Evolutionary conservation across 2,329 filamentous ascomycete species (phyloP), one percentile per base, ranked within the genome.

Genomic region (Xylariaceae sp.): DNA sequence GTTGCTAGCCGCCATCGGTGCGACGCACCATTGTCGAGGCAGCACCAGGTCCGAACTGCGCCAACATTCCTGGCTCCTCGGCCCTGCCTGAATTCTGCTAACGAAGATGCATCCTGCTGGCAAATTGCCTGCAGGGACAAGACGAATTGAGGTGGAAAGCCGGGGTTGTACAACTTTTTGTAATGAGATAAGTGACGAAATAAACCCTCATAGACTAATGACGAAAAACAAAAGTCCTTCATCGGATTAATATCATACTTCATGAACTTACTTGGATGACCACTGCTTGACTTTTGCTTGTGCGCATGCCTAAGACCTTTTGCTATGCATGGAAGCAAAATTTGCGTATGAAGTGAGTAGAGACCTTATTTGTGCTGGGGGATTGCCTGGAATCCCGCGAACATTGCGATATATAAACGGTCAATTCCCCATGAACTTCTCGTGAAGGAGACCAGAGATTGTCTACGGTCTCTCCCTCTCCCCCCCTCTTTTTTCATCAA

Each of bases 101-200:
- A 45, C 34, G 6, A 47, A 34, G 29, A 53, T 47, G 49, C 49
- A 45, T 53, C 29, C n/a, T 51, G 30, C 19, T 19, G 19, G 19
- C 50, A 57, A 47, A 47, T 40, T 54, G 51, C 55, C 39, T 51
- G 54, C 60, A 58, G 53, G 54, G 60, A 58, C 62, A 63, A 56
- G n/a, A 65, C 60, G 39, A 29, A 66, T 57, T 57, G 46, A 47
- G 54, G 55, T 49, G 46, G 19, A 19, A 19, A 32, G 57, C 55
- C 57, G 59, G 52, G 52, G 48, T 60, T 59, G 58, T 50, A 62
- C 57, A 56, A 63, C 57, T 60, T 54, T 53, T 59, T 37, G 35
- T 64, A 56, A 60, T 49, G 54, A 54, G 50, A 53, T 43, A 50
- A 57, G 51, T 54, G 6, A 54, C 34, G 49, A 56, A 47, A 45